Evolutionary conservation across 257 asterid genomes (phyloP).

Genomic region (Sherardia arvensis): DNA sequence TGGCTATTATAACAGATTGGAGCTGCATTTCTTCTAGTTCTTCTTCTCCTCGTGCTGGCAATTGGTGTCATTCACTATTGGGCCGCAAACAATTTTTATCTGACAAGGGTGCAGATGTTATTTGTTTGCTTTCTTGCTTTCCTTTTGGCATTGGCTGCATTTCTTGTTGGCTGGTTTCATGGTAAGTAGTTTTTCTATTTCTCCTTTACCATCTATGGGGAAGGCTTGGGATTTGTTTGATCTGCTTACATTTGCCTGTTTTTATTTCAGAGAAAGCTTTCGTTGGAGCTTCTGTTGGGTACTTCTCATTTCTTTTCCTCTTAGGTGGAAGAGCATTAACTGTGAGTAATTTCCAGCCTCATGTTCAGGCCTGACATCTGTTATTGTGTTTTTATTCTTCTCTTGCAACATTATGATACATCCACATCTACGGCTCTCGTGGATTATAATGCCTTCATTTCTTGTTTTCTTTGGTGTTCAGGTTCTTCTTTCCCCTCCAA

Average conservation of each 20-base stretch:
- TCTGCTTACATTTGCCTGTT: not conserved
- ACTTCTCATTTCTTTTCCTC: conserved; percentile 93
- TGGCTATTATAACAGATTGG: conserved; percentile 62
- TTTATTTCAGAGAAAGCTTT: conserved; percentile 65
- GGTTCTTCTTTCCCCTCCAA: conserved; percentile 99
- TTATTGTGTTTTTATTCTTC: not conserved
- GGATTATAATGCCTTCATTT: not conserved
- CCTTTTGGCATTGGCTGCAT: conserved; percentile 96
- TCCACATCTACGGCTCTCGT: not conserved
- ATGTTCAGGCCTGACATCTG: conserved; percentile 1
- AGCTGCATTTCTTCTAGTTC: conserved; percentile 81
- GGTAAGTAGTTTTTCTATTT: conserved; percentile 36
- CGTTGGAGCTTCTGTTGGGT: conserved; percentile 99
- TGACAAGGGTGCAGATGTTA: conserved; percentile 90
- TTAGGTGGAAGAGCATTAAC: conserved; percentile 97
- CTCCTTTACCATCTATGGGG: not conserved
- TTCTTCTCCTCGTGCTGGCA: conserved; percentile 83
- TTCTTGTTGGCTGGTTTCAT: conserved; percentile 75
- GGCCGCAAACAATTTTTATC: conserved; percentile 96
- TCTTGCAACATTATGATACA: not conserved
- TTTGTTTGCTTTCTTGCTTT: conserved; percentile 90
- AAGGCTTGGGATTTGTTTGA: not conserved
- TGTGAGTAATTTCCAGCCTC: conserved; percentile 44
- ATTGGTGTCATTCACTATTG: conserved; percentile 94
- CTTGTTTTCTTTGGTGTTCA: conserved; percentile 17